Evolutionary conservation across 1,284 basidiomycete species (phyloP), one percentile per base, ranked within the genome.

Genomic region (Ganoderma resinaceum): DNA sequence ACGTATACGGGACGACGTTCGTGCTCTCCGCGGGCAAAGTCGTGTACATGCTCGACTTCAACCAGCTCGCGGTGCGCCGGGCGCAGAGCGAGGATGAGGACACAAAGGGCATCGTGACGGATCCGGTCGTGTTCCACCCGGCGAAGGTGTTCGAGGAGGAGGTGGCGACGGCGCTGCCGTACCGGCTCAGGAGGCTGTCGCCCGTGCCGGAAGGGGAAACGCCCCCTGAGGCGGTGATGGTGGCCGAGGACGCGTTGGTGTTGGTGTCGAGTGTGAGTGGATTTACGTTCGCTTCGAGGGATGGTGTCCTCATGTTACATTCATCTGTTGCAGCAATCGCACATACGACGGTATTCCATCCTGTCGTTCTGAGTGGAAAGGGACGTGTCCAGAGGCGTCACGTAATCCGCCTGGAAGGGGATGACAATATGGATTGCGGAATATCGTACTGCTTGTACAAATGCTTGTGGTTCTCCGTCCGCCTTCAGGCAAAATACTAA

Each of bases 161-260:
- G 66, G 80, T 89, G 40, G 63, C 70, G 33, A 88, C 87, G 57
- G 77, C 75, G 49, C 74, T 89, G 62, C 86, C 86, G 38, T 87
- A 83, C 74, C 79, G 81, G 37, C 66, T 68, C 38, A 49, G 76
- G 52, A 71, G 73, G n/a, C 46, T 61, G n/a, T n/a, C n/a, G n/a
- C n/a, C n/a, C n/a, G n/a, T n/a, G 6, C 66, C 63, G 64, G 67
- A 69, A 63, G 71, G 69, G 31, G 69, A 73, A 58, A 66, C 67
- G n/a, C 71, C 75, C 58, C 74, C 71, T 46, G 70, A 78, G 72
- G 75, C 79, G 43, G 83, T 81, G 14, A 84, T 90, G 84, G 82
- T 87, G 77, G 85, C 82, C 71, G 87, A 89, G 75, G 88, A 90
- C 76, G 80, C 79, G 70, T 73, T 89, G 8, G 76, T 89, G 57